Conservation (phyloP, 305 asterid genomes). For the Euphrasia arctica region DNA sequence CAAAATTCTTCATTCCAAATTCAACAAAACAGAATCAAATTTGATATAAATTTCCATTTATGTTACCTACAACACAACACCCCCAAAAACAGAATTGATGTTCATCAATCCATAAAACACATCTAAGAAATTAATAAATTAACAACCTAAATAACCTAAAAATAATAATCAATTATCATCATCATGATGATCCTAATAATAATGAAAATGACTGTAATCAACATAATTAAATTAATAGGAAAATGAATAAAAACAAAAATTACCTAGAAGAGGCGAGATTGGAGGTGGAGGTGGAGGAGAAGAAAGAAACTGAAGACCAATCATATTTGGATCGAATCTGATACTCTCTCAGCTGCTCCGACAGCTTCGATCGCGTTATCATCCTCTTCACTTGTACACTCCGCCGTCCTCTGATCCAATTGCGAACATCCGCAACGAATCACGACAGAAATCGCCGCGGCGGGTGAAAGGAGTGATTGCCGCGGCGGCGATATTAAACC, state of each 20-base stretch:
- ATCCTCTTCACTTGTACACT: constrained; percentile 35
- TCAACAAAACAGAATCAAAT: background rate
- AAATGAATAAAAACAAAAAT: background rate
- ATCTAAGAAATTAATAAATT: background rate
- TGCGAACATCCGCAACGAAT: background rate
- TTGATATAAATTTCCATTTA: background rate
- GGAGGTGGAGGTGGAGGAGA: constrained; percentile 75
- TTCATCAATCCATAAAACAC: constrained; percentile 5
- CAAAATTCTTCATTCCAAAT: constrained; percentile 14
- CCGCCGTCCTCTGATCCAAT: constrained; percentile 25
- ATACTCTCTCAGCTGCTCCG: constrained; percentile 91
- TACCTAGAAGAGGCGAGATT: constrained; percentile 65
- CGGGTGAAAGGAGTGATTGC: constrained; percentile 16
- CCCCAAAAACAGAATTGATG: constrained; percentile 2
- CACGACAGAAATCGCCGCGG: constrained; percentile 14
- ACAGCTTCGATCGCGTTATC: constrained; percentile 94
- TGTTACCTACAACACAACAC: constrained; percentile 5
- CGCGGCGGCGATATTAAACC: constrained; percentile 31
- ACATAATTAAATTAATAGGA: background rate
- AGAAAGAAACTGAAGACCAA: constrained; percentile 79
- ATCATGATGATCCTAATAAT: background rate
- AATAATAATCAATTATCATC: too few relatives aligned
- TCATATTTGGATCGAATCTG: constrained; percentile 91
- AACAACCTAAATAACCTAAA: constrained; percentile 13
- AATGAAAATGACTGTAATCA: background rate